phyloP scores from a whole-genome alignment of 257 asterid species.

The Nemophila menziesii region DNA sequence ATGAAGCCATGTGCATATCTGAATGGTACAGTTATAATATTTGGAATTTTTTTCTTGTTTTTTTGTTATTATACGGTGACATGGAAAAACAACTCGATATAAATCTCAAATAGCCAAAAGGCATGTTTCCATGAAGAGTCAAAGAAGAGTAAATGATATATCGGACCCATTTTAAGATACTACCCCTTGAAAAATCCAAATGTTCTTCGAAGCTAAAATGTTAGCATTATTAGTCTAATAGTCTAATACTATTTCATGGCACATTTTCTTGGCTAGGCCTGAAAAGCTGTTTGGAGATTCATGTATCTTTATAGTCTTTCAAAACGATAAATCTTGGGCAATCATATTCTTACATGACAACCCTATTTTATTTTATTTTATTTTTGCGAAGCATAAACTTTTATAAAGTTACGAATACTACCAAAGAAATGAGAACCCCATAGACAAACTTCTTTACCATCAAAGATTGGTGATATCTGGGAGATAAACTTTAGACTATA shows the following conservation, averaged over 20 bases:
- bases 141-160: constrained; percentile 8
- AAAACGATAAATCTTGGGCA: neutral
- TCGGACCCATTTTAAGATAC: neutral
- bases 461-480: no score
- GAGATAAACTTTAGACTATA: no score
- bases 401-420: no score
- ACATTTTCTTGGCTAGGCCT: constrained; percentile 10
- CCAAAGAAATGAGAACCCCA: no score
- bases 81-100: constrained; percentile 4
- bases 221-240: neutral
- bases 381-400: no score
- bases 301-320: neutral
- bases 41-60: no score
- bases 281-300: neutral
- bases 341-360: no score
- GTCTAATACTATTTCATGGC: constrained; percentile 5
- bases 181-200: neutral
- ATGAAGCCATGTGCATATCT: no score
- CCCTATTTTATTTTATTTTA: no score
- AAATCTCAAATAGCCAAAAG: constrained; percentile 33
- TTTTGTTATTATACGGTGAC: no score
- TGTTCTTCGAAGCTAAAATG: neutral
- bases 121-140: constrained; percentile 11
- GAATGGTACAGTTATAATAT: no score
- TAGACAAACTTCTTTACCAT: no score